A percentile compares a stretch with the other conserved stretches of the same genome.
phyloP scores from a whole-genome alignment of 768 basidiomycete species.

The Cystofilobasidium bisporidii region DNA sequence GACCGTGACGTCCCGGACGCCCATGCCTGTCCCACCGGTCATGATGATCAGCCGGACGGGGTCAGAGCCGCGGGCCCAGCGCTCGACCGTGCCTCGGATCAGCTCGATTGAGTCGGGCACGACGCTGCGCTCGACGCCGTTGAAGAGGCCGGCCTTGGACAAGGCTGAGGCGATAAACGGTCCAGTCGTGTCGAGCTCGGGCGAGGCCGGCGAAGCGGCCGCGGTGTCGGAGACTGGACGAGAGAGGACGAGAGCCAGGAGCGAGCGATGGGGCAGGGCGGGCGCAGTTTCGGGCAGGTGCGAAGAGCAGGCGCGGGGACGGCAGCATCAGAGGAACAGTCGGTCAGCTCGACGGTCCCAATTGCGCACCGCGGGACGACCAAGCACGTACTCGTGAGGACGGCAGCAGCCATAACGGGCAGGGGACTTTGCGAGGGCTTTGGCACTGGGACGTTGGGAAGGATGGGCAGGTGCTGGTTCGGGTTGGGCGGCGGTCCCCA shows the following conservation, averaged over 20 bases:
- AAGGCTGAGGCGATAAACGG: conserved; percentile 20
- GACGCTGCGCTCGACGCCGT: conserved; percentile 37
- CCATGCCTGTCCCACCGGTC: conserved; percentile 82
- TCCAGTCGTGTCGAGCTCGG: conserved; percentile 26
- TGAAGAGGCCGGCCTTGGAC: background rate
- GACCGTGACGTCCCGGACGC: conserved; percentile 67
- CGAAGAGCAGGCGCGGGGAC: too few species aligned
- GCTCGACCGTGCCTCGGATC: conserved; percentile 48
- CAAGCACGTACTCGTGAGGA: background rate
- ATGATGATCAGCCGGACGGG: conserved; percentile 63
- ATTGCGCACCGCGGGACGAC: background rate
- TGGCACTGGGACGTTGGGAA: too few species aligned
- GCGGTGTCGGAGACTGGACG: conserved; percentile 23
- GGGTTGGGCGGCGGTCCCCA: too few species aligned
- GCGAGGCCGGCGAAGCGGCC: background rate
- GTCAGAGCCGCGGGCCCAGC: conserved; percentile 41
- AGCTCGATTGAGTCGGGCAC: conserved; percentile 57
- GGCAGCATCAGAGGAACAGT: too few species aligned
- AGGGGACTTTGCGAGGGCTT: too few species aligned
- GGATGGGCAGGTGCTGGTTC: too few species aligned
- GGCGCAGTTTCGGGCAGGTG: too few species aligned
- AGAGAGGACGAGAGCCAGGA: background rate
- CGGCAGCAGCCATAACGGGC: background rate
- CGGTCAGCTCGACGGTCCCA: too few species aligned
- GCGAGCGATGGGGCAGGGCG: too few species aligned